Base-by-base conservation (phyloP, 1,284 basidiomycete species). In the Quambalaria eucalypti region DNA sequence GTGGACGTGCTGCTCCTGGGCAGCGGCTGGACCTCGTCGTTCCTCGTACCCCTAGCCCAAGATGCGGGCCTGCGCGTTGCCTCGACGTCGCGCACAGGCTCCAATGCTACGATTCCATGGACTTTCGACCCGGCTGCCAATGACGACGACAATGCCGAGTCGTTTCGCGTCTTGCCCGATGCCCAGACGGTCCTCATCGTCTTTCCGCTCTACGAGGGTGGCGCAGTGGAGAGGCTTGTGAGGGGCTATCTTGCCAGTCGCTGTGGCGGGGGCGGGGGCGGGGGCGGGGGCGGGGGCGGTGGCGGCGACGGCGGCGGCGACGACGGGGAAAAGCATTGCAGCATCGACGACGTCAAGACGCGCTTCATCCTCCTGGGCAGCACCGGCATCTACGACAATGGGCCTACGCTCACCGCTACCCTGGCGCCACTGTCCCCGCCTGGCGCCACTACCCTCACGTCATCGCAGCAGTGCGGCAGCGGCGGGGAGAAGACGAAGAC, bases 1-100 rank as follows among this genome's bases (percentile, higher is more conserved):
- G 79, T 84, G 49, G 82, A 85, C 55, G 71, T 85, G 38, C 80
- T 85, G 39, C 81, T 85, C 51, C 80, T 87, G 25, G 84, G 84
- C 42, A 81, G 82, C n/a, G 84, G 84, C 36, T 87, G 85, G 84
- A 83, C 83, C 1, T 82, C 80, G 1, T 79, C 78, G 10, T 86
- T 85, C 73, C 78, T 86, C 46, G 78, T 82, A 39, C 81, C 83
- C 0, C 81, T 83, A 16, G 81, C 82, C 67, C 7, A 28, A 19
- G 14, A 60, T 0, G 25, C 59, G 0, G 30, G 59, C 9, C 52
- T 72, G 33, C 48, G 57, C 33, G 52, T 73, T 16, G 61, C 85
- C 55, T 77, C 78, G 0, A 81, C 79, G 64, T 81, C 82, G 1
- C 79, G 81, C 2, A 85, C 84, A 0, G 81, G 80, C 5, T 26